These are phyloP conservation scores for Stephania cephalantha DNA, from an alignment of 164 flowering plant genomes.

Conservation along the genomic window DNA sequence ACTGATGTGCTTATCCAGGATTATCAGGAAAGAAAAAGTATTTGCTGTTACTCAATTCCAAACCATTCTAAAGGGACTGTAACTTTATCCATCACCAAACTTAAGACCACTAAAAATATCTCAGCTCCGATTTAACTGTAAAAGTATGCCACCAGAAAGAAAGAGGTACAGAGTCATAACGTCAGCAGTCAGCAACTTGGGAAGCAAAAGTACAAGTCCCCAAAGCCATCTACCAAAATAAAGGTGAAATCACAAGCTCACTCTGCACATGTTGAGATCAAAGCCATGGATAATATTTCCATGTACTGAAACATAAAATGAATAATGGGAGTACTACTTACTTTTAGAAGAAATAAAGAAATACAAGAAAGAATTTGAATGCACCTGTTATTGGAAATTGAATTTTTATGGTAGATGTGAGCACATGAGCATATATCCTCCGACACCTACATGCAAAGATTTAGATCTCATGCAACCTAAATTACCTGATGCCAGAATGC, in stretches of 20 bases:
- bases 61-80: too few relatives aligned
- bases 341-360: background rate
- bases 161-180: background rate
- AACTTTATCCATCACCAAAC: too few relatives aligned
- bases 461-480: too few relatives aligned
- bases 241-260: background rate
- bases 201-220: background rate
- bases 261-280: background rate
- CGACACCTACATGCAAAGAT: constrained; percentile 86
- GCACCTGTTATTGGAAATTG: constrained; percentile 96
- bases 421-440: constrained; percentile 98
- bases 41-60: too few relatives aligned
- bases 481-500: constrained; percentile 43
- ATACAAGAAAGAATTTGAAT: background rate
- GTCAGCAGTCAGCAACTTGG: background rate
- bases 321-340: background rate
- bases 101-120: too few relatives aligned
- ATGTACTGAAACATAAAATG: background rate
- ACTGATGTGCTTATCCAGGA: too few relatives aligned
- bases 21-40: too few relatives aligned
- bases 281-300: background rate
- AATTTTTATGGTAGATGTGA: constrained; percentile 97
- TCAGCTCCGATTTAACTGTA: background rate
- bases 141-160: background rate
- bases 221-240: background rate